Evolutionary conservation across 129 eudicot species (phyloP).

Genomic region (Escallonia rubra): DNA sequence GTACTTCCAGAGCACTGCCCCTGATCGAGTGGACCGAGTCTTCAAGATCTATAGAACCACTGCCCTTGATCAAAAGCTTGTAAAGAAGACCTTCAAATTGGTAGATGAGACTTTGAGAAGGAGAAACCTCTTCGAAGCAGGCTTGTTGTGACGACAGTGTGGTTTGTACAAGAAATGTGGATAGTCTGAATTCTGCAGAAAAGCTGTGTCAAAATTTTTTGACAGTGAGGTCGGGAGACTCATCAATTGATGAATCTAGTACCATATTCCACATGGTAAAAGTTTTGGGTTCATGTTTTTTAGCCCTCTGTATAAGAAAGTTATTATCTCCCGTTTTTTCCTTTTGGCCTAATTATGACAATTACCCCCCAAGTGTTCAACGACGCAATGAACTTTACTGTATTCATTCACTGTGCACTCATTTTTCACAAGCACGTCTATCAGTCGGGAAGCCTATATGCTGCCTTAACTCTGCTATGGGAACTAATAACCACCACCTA

Average conservation of each 20-base stretch:
- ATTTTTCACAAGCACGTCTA: no score
- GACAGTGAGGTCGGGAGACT: slow-evolving; percentile 22
- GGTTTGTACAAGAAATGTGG: slow-evolving; percentile 31
- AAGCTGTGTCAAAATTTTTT: slow-evolving; percentile 22
- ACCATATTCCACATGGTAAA: slow-evolving; percentile 37
- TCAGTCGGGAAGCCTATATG: no score
- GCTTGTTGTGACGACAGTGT: slow-evolving; percentile 57
- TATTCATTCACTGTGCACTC: no score
- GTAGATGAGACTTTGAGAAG: slow-evolving; percentile 97
- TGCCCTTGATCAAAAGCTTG: slow-evolving; percentile 92
- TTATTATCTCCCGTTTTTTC: no score
- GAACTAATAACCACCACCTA: no score
- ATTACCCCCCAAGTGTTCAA: no score
- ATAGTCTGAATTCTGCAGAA: slow-evolving; percentile 19
- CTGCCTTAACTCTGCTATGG: no score
- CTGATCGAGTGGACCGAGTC: slow-evolving; percentile 86
- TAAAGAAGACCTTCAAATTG: slow-evolving; percentile 96
- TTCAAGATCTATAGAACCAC: slow-evolving; percentile 97
- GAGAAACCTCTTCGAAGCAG: slow-evolving; percentile 94
- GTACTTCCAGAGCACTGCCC: slow-evolving; percentile 81
- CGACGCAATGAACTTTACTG: no score
- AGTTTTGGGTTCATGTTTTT: slow-evolving; percentile 20
- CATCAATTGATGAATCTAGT: slow-evolving; percentile 1
- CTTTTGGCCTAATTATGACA: no score
- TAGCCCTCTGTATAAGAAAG: not conserved